Percentiles rank a stretch among this genome's conserved stretches.
Evolutionary conservation across 805 yeast genomes (phyloP).

Genomic region (Komagataella pseudopastoris): DNA sequence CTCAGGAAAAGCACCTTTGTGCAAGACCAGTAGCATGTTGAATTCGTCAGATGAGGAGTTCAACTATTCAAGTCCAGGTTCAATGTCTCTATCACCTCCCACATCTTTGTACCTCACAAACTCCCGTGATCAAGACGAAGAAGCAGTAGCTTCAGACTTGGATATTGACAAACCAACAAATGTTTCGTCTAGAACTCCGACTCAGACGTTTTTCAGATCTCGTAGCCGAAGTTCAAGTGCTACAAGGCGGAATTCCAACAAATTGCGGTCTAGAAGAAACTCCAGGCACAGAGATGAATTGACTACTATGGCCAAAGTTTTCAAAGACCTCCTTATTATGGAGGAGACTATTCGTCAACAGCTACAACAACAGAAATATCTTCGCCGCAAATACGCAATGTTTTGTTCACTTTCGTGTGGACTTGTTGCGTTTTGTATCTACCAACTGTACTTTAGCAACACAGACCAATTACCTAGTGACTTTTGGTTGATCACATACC

Average conservation of each 20-base stretch:
- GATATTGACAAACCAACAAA: not conserved
- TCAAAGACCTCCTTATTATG: slow-evolving; percentile 66
- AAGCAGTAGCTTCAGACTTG: not conserved
- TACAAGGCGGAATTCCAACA: not conserved
- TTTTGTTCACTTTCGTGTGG: slow-evolving; percentile 32
- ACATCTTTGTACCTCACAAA: not conserved
- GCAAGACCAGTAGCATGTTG: not conserved
- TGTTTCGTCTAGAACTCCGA: not conserved
- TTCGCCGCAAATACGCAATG: slow-evolving; percentile 48
- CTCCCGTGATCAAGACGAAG: not conserved
- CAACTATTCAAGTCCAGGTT: not conserved
- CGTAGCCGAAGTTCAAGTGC: not conserved
- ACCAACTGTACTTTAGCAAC: slow-evolving; percentile 18
- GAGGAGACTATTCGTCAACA: slow-evolving; percentile 83
- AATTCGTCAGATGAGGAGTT: not conserved
- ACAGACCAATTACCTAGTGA: slow-evolving; percentile 11
- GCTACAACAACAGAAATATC: slow-evolving; percentile 52
- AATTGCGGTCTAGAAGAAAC: not conserved
- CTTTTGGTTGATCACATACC: slow-evolving; percentile 24
- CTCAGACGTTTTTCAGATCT: not conserved
- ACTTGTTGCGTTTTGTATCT: slow-evolving; percentile 20
- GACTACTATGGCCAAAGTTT: slow-evolving; percentile 53
- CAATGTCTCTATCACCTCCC: not conserved
- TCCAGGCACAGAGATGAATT: not conserved
- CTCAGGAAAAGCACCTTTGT: not conserved